Base-by-base conservation (phyloP, 495 filamentous ascomycete genomes). In the Aspergillus saccharolyticus region DNA sequence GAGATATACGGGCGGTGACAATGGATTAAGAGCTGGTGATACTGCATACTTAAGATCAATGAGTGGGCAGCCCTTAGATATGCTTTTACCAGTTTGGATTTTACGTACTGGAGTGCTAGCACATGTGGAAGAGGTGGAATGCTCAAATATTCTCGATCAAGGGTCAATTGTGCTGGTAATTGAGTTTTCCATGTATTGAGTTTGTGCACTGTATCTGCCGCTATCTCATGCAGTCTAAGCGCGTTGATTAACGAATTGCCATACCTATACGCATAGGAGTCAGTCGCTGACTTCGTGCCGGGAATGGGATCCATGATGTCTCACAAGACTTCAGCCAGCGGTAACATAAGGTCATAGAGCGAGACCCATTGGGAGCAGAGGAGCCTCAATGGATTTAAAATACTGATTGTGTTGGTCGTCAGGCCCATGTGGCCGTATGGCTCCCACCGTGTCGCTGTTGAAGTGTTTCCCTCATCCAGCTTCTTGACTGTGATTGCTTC, bases 1-100 rank as follows among this genome's bases (percentile, higher is more conserved):
- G 69, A 70, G 22, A 71, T 66, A 20, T 54, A 71, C 6, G 69
- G 69, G 19, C 65, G 63, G 51, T 70, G 60, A 19, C 42, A 44
- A 43, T 66, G 58, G 14, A 71, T 69, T 17, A 71, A 50, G 20
- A 52, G 53, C 44, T 65, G 62, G 56, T 70, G 60, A 42, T 68
- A 71, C 62, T 71, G 67, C 65, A 71, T 70, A 24, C 67, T 68
- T n/a, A n/a, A n/a, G n/a, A n/a, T n/a, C n/a, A n/a, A n/a, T n/a
- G 30, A 14, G 18, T 22, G 28, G 18, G 39, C 25, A 28, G n/a
- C n/a, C n/a, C n/a, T 42, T 21, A 16, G 18, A 19, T 18, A 15
- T 43, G 49, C 18, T 9, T 9, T 21, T 0, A 24, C 18, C 51
- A 24, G 7, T 46, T 8, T 17, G 24, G 42, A 44, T 30, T 3